These are phyloP conservation scores for Kazachstania sp. DNA, from an alignment of 1,139 yeast genomes.

Conservation along the genomic window DNA sequence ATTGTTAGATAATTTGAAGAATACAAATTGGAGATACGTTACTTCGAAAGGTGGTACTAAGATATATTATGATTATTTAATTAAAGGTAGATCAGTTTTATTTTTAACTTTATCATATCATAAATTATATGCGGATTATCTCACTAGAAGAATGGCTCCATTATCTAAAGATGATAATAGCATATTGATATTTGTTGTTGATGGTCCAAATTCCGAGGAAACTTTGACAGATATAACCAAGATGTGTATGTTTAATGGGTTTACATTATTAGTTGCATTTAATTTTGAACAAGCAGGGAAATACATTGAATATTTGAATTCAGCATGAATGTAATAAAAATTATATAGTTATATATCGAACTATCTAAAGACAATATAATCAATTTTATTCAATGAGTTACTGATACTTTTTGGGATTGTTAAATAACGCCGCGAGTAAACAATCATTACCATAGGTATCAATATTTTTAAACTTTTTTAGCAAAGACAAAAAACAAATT, in stretches of 20 bases:
- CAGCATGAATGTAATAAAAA: not conserved
- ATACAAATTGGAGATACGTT: conserved; percentile 45
- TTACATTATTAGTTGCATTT: conserved; percentile 72
- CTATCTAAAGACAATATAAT: not conserved
- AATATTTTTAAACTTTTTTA: no score
- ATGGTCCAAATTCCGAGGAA: conserved; percentile 69
- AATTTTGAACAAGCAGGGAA: conserved; percentile 79
- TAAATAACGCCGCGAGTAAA: no score
- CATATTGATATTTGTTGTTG: conserved; percentile 65
- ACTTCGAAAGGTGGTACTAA: conserved; percentile 33
- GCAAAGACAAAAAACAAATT: no score
- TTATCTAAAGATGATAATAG: conserved; percentile 47
- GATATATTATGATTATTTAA: conserved; percentile 58
- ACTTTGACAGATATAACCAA: conserved; percentile 61
- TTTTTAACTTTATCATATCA: conserved; percentile 77
- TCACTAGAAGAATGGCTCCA: conserved; percentile 59
- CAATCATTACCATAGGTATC: no score
- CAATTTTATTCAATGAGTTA: not conserved
- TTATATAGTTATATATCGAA: not conserved
- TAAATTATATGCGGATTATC: conserved; percentile 79
- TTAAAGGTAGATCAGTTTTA: conserved; percentile 54
- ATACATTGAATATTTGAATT: conserved; percentile 41
- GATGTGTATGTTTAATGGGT: conserved; percentile 59
- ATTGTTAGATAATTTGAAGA: conserved; percentile 39
- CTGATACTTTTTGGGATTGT: no score